Evolutionary conservation across 257 asterid species (phyloP), one percentile per base, ranked within the genome.

Genomic region (Salvia rosmarinus): DNA sequence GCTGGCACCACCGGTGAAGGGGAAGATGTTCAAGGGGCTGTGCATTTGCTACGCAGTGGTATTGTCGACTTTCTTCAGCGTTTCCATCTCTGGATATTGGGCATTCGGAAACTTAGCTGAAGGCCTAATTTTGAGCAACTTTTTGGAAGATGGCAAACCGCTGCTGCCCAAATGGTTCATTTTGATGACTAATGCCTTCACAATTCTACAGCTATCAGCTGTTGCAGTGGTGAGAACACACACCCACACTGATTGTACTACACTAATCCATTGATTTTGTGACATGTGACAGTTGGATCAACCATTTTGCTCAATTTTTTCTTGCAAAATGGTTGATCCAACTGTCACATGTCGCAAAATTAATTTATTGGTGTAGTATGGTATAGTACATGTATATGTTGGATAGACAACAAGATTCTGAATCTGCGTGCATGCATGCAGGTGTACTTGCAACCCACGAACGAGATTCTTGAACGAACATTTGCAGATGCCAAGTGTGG

Each of bases 361-460:
- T n/a, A n/a, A n/a, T n/a, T n/a, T n/a, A n/a, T n/a, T n/a, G n/a
- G n/a, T n/a, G n/a, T n/a, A n/a, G n/a, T n/a, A n/a, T n/a, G n/a
- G n/a, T n/a, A n/a, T n/a, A n/a, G n/a, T n/a, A n/a, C n/a, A n/a
- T n/a, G n/a, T n/a, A n/a, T n/a, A n/a, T n/a, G n/a, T n/a, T n/a
- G n/a, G n/a, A n/a, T n/a, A n/a, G n/a, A n/a, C n/a, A n/a, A n/a
- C n/a, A n/a, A n/a, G n/a, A n/a, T n/a, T n/a, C n/a, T n/a, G n/a
- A n/a, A n/a, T n/a, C n/a, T n/a, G n/a, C n/a, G n/a, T n/a, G n/a
- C n/a, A 9, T 34, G 20, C 9, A 4, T 63, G 35, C 84, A 92
- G 96, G 96, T 91, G 2, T 94, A 91, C 82, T 76, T 94, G 80
- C 97, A 94, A 60, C 98, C 98, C 28, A 91, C 97, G 13, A 94